A percentile compares a stretch with the other conserved stretches of the same genome.
Evolutionary conservation across 1,284 basidiomycete species (phyloP).

Genomic region (Entoloma clypeatum): DNA sequence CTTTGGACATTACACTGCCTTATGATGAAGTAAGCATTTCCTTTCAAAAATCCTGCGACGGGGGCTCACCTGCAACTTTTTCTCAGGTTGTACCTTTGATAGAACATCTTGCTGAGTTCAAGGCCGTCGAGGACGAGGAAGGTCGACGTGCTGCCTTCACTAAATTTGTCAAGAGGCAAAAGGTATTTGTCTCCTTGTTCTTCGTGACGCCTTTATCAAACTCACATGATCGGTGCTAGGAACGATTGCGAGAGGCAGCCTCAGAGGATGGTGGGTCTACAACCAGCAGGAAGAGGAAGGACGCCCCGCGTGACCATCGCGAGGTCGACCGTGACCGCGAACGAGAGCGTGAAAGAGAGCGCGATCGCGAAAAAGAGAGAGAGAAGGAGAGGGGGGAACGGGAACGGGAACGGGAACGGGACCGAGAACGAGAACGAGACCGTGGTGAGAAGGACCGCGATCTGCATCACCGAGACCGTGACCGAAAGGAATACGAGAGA

Average conservation of each 20-base stretch:
- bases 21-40: conserved; percentile 69
- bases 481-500: conserved; percentile 28
- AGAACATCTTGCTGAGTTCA: conserved; percentile 78
- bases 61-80: conserved; percentile 13
- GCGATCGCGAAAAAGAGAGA: conserved; percentile 33
- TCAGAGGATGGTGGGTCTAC: conserved; percentile 79
- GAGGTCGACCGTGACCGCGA: conserved; percentile 46
- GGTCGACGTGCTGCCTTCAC: conserved; percentile 74
- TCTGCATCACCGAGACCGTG: conserved; percentile 31
- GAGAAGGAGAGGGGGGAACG: conserved; percentile 29
- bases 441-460: conserved; percentile 38
- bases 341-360: conserved; percentile 31
- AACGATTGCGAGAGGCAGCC: conserved; percentile 71
- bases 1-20: conserved; percentile 66
- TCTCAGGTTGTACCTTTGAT: conserved; percentile 69
- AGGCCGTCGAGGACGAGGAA: conserved; percentile 80
- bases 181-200: conserved; percentile 40
- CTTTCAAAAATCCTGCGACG: conserved; percentile 1
- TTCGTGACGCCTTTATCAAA: conserved; percentile 1
- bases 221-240: conserved; percentile 38
- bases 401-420: conserved; percentile 17
- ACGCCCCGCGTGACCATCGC: conserved; percentile 51
- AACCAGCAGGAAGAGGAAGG: conserved; percentile 72
- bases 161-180: conserved; percentile 85
- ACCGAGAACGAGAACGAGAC: conserved; percentile 28